These are phyloP conservation scores for Amanita pallidorosea DNA, from an alignment of 768 basidiomycete species.

Conservation along the genomic window DNA sequence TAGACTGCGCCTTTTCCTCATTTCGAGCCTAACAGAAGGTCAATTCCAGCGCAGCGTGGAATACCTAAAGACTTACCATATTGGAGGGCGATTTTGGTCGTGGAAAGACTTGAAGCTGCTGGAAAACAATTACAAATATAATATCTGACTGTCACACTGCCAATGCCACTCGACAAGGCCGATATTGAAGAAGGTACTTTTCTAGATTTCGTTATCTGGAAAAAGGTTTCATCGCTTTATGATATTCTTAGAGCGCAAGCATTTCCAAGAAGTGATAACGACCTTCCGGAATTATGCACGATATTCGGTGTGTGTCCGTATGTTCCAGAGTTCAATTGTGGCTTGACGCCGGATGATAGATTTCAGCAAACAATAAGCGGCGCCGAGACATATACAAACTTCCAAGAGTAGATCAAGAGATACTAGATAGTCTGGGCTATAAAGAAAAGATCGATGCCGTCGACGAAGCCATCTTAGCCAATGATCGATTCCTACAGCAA, in stretches of 20 bases:
- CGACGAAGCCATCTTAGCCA: slow-evolving; percentile 71
- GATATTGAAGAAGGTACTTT: slow-evolving; percentile 6
- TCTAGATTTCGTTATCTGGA: background rate
- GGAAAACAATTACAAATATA: background rate
- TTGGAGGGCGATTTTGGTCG: background rate
- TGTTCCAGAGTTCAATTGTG: background rate
- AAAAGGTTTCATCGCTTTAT: background rate
- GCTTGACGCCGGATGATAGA: slow-evolving; percentile 17
- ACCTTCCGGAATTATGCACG: slow-evolving; percentile 70
- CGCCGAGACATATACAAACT: slow-evolving; percentile 72
- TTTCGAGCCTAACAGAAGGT: slow-evolving; percentile 66
- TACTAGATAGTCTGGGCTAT: slow-evolving; percentile 64
- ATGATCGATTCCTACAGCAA: slow-evolving; percentile 65
- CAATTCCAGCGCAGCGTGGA: background rate
- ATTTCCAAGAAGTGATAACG: slow-evolving; percentile 66
- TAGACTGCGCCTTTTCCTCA: slow-evolving; percentile 96
- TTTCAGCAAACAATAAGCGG: slow-evolving; percentile 48
- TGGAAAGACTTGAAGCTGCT: background rate
- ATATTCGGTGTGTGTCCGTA: slow-evolving; percentile 48
- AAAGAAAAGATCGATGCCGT: slow-evolving; percentile 69
- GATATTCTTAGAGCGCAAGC: slow-evolving; percentile 42
- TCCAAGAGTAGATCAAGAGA: slow-evolving; percentile 53
- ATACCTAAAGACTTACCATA: background rate
- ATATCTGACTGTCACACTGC: background rate
- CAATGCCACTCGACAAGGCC: slow-evolving; percentile 1